Percentiles rank a stretch among this genome's conserved stretches.
Conservation (phyloP, 164 flowering plant species). For the Berberis vulgaris region DNA sequence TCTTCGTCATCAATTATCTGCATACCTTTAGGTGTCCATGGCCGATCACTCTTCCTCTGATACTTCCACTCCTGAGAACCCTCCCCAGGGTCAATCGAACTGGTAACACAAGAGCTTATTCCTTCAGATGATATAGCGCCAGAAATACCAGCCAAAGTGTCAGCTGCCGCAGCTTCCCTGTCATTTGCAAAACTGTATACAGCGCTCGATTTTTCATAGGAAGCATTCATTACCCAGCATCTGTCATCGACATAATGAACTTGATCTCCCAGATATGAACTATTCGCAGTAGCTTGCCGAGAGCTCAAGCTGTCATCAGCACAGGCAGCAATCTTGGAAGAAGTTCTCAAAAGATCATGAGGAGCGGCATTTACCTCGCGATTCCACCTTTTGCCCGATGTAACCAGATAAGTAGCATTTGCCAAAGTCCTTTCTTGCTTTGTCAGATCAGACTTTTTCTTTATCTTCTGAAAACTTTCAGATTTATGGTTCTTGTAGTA, state of each 20-base stretch:
- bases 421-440: slow-evolving; percentile 39
- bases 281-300: slow-evolving; percentile 20
- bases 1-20: slow-evolving; percentile 61
- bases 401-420: slow-evolving; percentile 47
- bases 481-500: slow-evolving; percentile 97
- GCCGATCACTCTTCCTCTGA: slow-evolving; percentile 27
- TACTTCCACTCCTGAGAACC: slow-evolving; percentile 40
- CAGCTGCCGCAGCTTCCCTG: slow-evolving; percentile 72
- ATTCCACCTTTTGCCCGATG: slow-evolving; percentile 66
- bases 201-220: slow-evolving; percentile 28
- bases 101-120: slow-evolving; percentile 80
- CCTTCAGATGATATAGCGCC: slow-evolving; percentile 90
- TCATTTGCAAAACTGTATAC: slow-evolving; percentile 37
- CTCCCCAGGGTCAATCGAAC: slow-evolving; percentile 62
- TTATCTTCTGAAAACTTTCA: slow-evolving; percentile 55
- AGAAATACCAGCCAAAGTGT: slow-evolving; percentile 77
- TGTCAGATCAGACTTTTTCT: slow-evolving; percentile 35
- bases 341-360: slow-evolving; percentile 76
- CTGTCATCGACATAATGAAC: slow-evolving; percentile 13
- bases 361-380: slow-evolving; percentile 64
- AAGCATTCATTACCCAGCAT: slow-evolving; percentile 19
- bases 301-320: slow-evolving; percentile 26
- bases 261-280: slow-evolving; percentile 20
- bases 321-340: slow-evolving; percentile 57
- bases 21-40: slow-evolving; percentile 48